These are phyloP conservation scores for Cadophora sp. DNA, from an alignment of 2,329 filamentous ascomycete genomes.

Conservation along the genomic window DNA sequence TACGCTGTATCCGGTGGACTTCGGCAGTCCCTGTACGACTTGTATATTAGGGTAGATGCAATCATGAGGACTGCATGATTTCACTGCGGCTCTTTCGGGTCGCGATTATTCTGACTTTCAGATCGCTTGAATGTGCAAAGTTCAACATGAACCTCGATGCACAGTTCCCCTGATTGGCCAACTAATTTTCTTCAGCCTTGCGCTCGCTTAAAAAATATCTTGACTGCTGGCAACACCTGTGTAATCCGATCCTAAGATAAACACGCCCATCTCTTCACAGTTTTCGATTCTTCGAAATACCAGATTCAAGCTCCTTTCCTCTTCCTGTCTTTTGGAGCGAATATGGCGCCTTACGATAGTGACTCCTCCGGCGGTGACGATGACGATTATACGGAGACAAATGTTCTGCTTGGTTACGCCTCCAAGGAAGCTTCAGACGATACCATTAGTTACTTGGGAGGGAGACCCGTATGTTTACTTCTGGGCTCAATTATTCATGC, in stretches of 20 bases:
- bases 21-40: conserved; percentile 5
- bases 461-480: conserved; percentile 73
- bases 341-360: conserved; percentile 83
- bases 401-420: conserved; percentile 89
- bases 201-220: conserved; percentile 29
- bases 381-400: conserved; percentile 77
- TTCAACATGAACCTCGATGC: conserved; percentile 9
- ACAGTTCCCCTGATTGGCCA: conserved; percentile 16
- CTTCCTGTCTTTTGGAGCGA: neutral
- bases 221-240: neutral
- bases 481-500: neutral
- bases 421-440: conserved; percentile 78
- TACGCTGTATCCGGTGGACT: neutral
- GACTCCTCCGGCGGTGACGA: conserved; percentile 78
- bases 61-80: neutral
- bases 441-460: conserved; percentile 85
- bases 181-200: conserved; percentile 33
- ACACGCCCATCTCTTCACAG: neutral
- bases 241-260: neutral
- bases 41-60: conserved; percentile 12
- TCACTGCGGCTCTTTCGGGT: no score
- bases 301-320: neutral
- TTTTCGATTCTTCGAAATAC: neutral
- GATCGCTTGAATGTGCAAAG: neutral
- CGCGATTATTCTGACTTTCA: neutral